These are phyloP conservation scores for Carex cristatella DNA, from an alignment of 176 grass and related monocot species.

Conservation along the genomic window DNA sequence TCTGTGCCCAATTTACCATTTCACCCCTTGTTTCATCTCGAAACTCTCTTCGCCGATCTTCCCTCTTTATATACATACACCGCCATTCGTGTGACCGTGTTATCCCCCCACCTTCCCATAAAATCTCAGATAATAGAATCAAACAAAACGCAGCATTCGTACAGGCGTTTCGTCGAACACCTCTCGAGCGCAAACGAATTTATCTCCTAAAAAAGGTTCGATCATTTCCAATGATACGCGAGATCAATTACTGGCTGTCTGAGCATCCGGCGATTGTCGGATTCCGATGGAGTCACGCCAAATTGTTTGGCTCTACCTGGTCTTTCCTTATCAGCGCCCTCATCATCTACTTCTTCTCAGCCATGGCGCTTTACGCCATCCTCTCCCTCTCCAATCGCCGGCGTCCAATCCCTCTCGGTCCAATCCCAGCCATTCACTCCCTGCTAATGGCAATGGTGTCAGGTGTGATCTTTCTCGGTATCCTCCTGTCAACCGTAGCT, in stretches of 20 bases:
- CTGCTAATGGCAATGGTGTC: slow-evolving; percentile 59
- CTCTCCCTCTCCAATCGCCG: slow-evolving; percentile 28
- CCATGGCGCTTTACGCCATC: slow-evolving; percentile 27
- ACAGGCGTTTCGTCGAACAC: background rate
- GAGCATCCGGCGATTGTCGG: slow-evolving; percentile 87
- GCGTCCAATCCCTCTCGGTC: slow-evolving; percentile 44
- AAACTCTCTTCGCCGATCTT: background rate
- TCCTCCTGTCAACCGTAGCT: slow-evolving; percentile 52
- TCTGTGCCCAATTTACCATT: background rate
- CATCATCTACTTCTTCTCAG: slow-evolving; percentile 42
- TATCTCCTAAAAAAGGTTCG: background rate
- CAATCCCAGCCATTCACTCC: slow-evolving; percentile 50
- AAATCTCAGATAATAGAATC: background rate
- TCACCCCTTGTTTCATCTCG: background rate
- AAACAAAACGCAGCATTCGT: background rate
- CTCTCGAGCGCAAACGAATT: background rate
- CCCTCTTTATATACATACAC: slow-evolving; percentile 4
- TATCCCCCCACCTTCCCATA: background rate
- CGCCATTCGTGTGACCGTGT: background rate
- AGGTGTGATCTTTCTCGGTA: slow-evolving; percentile 48
- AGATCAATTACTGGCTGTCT: slow-evolving; percentile 56
- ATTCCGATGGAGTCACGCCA: slow-evolving; percentile 73
- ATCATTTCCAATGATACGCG: background rate
- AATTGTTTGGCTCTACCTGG: slow-evolving; percentile 73
- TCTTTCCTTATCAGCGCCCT: slow-evolving; percentile 59